Evolutionary conservation across 805 yeast species (phyloP), one percentile per base, ranked within the genome.

Genomic region (Cyberlindnera americana): DNA sequence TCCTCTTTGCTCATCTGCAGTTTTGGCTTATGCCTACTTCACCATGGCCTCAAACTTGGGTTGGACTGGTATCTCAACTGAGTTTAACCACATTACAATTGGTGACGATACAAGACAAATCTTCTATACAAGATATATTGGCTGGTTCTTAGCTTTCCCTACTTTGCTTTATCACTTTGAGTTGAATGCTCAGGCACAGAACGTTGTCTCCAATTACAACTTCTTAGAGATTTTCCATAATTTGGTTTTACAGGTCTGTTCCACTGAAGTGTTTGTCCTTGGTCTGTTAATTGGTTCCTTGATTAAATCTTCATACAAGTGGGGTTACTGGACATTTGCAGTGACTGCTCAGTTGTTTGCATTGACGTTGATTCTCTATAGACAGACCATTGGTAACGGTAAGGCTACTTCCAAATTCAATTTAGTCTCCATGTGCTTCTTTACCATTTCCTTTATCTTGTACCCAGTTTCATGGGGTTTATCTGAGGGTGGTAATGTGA

Each of bases 311-410:
- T 61, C 75, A 31, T 80, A 80, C 61, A 80, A 76, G 58, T 80
- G 84, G 84, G 87, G 86, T 56, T 79, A 75, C 65, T 80, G 74
- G 60, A 69, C 75, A 6, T 75, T 80, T 57, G 78, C 74, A 22
- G 65, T 66, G 29, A 59, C 60, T 43, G 68, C 70, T 26, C 62
- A 68, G 59, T 46, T 75, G 43, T 63, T 66, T 39, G 66, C 67
- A 15, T 57, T 70, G 29, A 44, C 45, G 16, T 35, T 55, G 47
- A 29, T 60, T 22, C 22, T 57, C 19, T 48, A 46, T 29, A 56
- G 63, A 32, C 67, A 70, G 50, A 39, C 35, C 3, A 15, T 40
- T 29, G 38, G 48, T 43, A 24, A 33, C 25, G 21, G 6, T 2
- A 36, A 40, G 37, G 48, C 49, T 3, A 29, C 44, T 12, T 37